These are phyloP conservation scores for Candida glucosophila DNA, from an alignment of 1,139 yeast species.

Conservation along the genomic window DNA sequence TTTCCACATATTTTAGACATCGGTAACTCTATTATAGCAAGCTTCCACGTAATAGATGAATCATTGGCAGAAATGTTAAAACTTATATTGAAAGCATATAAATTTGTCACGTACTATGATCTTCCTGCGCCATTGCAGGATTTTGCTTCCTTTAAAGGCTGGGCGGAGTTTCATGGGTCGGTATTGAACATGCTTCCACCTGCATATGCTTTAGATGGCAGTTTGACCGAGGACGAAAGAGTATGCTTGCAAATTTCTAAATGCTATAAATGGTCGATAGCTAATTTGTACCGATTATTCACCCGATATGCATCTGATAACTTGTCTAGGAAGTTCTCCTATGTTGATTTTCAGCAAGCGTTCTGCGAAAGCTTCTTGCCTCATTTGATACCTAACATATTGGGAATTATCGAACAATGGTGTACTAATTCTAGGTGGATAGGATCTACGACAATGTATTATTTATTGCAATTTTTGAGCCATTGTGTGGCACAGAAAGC, in stretches of 20 bases:
- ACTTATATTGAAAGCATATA: constrained; percentile 68
- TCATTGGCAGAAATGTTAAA: constrained; percentile 67
- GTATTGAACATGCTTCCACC: constrained; percentile 60
- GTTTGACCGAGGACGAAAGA: constrained; percentile 25
- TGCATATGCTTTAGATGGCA: constrained; percentile 23
- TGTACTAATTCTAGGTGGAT: constrained; percentile 61
- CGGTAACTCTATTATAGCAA: constrained; percentile 50
- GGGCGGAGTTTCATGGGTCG: constrained; percentile 74
- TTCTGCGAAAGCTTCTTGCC: constrained; percentile 60
- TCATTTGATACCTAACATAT: constrained; percentile 54
- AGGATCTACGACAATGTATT: constrained; percentile 56
- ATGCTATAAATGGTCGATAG: constrained; percentile 87
- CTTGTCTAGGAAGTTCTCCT: constrained; percentile 42
- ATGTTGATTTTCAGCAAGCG: constrained; percentile 39
- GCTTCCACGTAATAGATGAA: constrained; percentile 26
- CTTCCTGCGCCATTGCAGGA: constrained; percentile 64
- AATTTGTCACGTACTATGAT: constrained; percentile 74
- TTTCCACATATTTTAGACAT: constrained; percentile 65
- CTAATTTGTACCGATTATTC: constrained; percentile 68
- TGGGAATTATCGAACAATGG: constrained; percentile 68
- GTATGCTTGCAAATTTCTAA: constrained; percentile 40
- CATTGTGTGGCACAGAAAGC: constrained; percentile 59
- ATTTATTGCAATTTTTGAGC: constrained; percentile 62
- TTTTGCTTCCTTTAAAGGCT: constrained; percentile 47
- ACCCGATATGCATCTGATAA: constrained; percentile 56